These are phyloP conservation scores for Xenoacremonium recifei DNA, from an alignment of 2,329 filamentous ascomycete species.

Conservation along the genomic window DNA sequence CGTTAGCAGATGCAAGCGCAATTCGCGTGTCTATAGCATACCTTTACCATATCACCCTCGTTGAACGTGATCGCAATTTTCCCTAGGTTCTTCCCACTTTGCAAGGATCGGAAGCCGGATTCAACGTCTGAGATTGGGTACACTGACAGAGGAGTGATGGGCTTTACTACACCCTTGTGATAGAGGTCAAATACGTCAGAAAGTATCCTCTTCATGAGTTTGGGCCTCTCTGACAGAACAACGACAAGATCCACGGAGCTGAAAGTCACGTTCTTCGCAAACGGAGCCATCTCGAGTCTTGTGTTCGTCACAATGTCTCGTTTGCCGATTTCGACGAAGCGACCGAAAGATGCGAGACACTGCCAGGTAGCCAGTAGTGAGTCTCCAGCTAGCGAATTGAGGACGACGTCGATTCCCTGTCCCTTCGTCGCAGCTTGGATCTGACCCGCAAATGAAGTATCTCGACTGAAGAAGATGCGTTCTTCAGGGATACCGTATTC, in stretches of 20 bases:
- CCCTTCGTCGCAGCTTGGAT: constrained; percentile 26
- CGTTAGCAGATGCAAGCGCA: neutral
- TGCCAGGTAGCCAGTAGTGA: constrained; percentile 30
- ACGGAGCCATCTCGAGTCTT: constrained; percentile 12
- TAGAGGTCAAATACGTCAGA: constrained; percentile 8
- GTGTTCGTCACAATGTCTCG: constrained; percentile 21
- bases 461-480: constrained; percentile 30
- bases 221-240: neutral
- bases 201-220: constrained; percentile 3
- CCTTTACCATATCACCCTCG: neutral
- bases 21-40: neutral
- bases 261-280: constrained; percentile 18
- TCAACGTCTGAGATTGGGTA: neutral
- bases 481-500: constrained; percentile 25
- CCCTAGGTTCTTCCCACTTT: constrained; percentile 12
- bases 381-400: constrained; percentile 33
- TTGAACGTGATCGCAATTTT: constrained; percentile 1
- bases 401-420: constrained; percentile 32
- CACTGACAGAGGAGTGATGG: constrained; percentile 8
- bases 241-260: constrained; percentile 13
- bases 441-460: constrained; percentile 24
- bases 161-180: constrained; percentile 4
- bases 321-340: constrained; percentile 36
- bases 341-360: constrained; percentile 33
- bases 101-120: constrained; percentile 15